These are phyloP conservation scores for Podila verticillata DNA, from an alignment of 192 early-diverging fungal species.

Conservation along the genomic window DNA sequence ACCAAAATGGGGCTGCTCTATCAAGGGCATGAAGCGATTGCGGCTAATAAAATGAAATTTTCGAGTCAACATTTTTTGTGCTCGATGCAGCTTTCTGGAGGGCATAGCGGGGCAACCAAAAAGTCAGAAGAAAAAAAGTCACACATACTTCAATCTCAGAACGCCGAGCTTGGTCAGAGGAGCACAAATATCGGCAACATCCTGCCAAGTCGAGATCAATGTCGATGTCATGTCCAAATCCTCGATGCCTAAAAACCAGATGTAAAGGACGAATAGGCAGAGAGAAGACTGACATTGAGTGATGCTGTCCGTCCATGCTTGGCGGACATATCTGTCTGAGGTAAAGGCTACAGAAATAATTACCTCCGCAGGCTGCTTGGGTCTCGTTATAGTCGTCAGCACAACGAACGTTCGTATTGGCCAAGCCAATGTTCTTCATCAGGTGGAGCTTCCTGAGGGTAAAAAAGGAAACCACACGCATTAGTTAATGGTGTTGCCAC, in stretches of 20 bases:
- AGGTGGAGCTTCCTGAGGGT: conserved; percentile 26
- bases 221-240: conserved; percentile 68
- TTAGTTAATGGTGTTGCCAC: not conserved
- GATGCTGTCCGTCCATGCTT: not conserved
- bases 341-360: not conserved
- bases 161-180: conserved; percentile 53
- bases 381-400: conserved; percentile 52
- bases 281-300: not conserved
- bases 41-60: conserved; percentile 5
- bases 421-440: conserved; percentile 50
- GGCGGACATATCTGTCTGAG: too few relatives aligned
- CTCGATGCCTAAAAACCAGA: conserved; percentile 49
- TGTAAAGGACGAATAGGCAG: not conserved
- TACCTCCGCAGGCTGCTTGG: conserved; percentile 51
- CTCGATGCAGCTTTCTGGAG: not conserved
- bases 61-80: not conserved
- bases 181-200: conserved; percentile 54
- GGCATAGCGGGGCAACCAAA: too few relatives aligned
- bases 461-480: not conserved
- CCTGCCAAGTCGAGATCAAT: conserved; percentile 57
- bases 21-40: conserved; percentile 37
- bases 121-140: not conserved
- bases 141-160: conserved; percentile 58
- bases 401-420: conserved; percentile 50
- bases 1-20: conserved; percentile 6